Base-by-base conservation (phyloP, 2,329 filamentous ascomycete genomes). In the Apiospora pterosperma region DNA sequence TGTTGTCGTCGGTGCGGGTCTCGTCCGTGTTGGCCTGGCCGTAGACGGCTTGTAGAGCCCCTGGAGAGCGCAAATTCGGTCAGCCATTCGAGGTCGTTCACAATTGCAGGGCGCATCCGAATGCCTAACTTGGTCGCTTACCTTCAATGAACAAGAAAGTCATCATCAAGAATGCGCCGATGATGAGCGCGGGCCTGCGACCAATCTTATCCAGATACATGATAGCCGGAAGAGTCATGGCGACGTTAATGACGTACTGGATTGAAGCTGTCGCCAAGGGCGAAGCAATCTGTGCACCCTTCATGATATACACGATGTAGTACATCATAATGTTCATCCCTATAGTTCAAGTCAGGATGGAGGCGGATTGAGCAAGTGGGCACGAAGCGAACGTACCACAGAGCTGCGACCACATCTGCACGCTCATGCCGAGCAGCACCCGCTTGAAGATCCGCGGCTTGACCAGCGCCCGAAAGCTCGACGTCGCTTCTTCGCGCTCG, bases 221-320 rank as follows among this genome's bases (percentile, higher is more conserved):
- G 36, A 90, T 86, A 16, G 86, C 86, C 0, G 87, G 85, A 1
- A 88, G 75, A 0, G 88, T 89, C 66, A 88, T 77, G 19, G 78
- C 77, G 0, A 89, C 85, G 70, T 89, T 89, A 75, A 90, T 87
- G 64, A 89, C 81, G 69, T 89, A 89, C 70, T 89, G 85, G 25
- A 90, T 87, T 0, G 84, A 84, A 0, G 86, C 83, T 1, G 86
- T 86, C n/a, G 87, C 77, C 8, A 89, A 80, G 4, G 85, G 82
- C 19, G 84, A 82, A 1, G 79, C 81, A 61, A 89, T 85, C 36
- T 84, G 80, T 3, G 86, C 84, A 6, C 82, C 81, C 65, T 85
- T 79, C 84, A 88, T 86, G 67, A 88, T 84, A 71, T 86, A 88
- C 3, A 87, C 82, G 44, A 88, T 85, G 67, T 88, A 87, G 71